Percentiles rank a stretch among this genome's conserved stretches.
phyloP scores from a whole-genome alignment of 148 eudicot genomes.

The Rheum nobile region DNA sequence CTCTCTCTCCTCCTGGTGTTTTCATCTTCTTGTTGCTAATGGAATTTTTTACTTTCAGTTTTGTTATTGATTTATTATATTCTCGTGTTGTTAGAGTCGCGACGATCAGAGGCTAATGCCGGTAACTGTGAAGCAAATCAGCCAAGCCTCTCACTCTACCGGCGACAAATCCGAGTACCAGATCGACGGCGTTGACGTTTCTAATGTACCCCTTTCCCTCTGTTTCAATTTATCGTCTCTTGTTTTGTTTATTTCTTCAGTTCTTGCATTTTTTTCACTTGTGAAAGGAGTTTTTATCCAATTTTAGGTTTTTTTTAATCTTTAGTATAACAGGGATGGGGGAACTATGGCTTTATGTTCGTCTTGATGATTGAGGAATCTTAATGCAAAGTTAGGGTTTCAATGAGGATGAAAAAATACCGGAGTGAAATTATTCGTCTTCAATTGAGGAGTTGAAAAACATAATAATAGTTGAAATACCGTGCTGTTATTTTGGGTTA shows the following conservation, averaged over 20 bases:
- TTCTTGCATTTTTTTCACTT: not conserved
- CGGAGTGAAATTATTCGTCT: not conserved
- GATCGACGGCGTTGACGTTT: conserved; percentile 57
- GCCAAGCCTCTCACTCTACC: conserved; percentile 53
- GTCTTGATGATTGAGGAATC: no score
- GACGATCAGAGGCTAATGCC: conserved; percentile 49
- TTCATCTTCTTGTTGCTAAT: not conserved
- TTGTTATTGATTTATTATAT: not conserved
- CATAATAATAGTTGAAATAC: not conserved
- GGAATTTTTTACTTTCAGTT: not conserved
- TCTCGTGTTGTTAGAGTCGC: conserved; percentile 29
- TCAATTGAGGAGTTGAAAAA: not conserved
- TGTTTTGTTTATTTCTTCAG: not conserved
- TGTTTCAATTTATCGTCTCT: not conserved
- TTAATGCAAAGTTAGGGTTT: not conserved
- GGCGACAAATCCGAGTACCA: conserved; percentile 51
- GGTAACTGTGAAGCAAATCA: conserved; percentile 72
- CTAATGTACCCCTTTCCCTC: conserved; percentile 28
- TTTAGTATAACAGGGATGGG: not conserved
- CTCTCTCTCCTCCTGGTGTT: not conserved
- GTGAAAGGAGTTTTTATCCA: not conserved
- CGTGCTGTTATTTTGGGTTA: not conserved
- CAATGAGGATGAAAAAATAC: not conserved
- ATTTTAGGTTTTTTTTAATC: not conserved
- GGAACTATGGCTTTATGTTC: no score